A percentile compares a stretch with the other conserved stretches of the same genome.
Evolutionary conservation across 1,284 basidiomycete genomes (phyloP).

Genomic region (Xanthoconium separans): DNA sequence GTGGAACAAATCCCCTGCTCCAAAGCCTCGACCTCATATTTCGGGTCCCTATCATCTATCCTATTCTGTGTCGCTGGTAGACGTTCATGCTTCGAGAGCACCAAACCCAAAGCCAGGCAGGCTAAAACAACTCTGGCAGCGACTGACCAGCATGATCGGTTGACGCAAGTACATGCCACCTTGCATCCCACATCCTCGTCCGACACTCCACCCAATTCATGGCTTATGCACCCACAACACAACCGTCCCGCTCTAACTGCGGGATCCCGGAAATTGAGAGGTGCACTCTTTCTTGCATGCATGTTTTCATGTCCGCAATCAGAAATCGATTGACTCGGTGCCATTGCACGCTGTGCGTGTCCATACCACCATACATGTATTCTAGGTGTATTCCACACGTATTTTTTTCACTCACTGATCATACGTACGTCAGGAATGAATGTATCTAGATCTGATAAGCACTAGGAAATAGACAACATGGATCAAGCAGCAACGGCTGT

Average conservation of each 20-base stretch:
- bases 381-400: slow-evolving; percentile 12
- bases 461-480: neutral
- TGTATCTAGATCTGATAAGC: slow-evolving; percentile 15
- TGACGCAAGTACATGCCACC: slow-evolving; percentile 9
- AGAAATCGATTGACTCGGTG: slow-evolving; percentile 22
- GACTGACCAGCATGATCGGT: slow-evolving; percentile 19
- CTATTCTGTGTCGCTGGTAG: slow-evolving; percentile 32
- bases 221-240: neutral
- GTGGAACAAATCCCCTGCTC: slow-evolving; percentile 25
- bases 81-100: slow-evolving; percentile 14
- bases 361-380: slow-evolving; percentile 17
- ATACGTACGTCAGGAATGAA: neutral
- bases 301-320: slow-evolving; percentile 18
- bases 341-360: slow-evolving; percentile 29
- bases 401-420: slow-evolving; percentile 2
- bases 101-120: slow-evolving; percentile 21
- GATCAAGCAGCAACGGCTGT: slow-evolving; percentile 5
- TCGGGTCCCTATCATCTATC: slow-evolving; percentile 33
- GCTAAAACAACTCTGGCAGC: slow-evolving; percentile 30
- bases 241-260: neutral
- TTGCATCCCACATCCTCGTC: neutral
- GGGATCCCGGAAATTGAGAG: neutral
- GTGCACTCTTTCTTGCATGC: neutral
- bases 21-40: slow-evolving; percentile 28
- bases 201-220: neutral